Base-by-base conservation (phyloP, 2,329 filamentous ascomycete species). In the Nothopassalora personata region DNA sequence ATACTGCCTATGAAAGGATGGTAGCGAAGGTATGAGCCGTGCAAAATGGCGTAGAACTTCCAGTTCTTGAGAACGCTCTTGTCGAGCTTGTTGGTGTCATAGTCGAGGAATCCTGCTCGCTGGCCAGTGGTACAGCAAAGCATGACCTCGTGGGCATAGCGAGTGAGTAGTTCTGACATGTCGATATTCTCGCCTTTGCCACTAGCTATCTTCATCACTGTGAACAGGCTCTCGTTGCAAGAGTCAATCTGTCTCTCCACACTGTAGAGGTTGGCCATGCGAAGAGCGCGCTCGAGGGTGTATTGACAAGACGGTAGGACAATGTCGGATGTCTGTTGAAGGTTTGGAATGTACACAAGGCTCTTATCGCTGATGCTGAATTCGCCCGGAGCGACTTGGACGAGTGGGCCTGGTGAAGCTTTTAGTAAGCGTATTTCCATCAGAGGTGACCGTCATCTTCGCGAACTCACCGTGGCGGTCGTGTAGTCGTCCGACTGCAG, bases 141-240 rank as follows among this genome's bases (percentile, higher is more conserved):
- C 60, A 68, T 61, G 7, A 64, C 52, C 36, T 68, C 67, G 56
- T 60, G 66, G n/a, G 63, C 63, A 34, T 67, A 66, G 15, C 63
- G 60, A 10, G 59, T 51, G 47, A 67, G 45, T 4, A 64, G 27
- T 5, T 57, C 57, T n/a, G 56, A 50, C 18, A 66, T 2, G 23
- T 64, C 54, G 30, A 68, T 43, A 4, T 31, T 48, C 13, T 55
- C 53, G 31, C 53, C 54, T 15, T 53, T 51, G 19, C 56, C 19
- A 15, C 54, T 49, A n/a, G 60, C 57, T 5, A 39, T 36, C 8
- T 28, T 7, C 11, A 61, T 49, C 10, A 64, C 27, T 9, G 43
- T 19, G 15, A 64, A 27, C 5, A 68, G 51, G n/a, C 54, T 55
- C 5, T 45, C 23, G 49, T 63, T 65, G 57, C 64, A 65, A 7